Percentiles rank a stretch among this genome's conserved stretches.
phyloP scores from a whole-genome alignment of 176 grass and related monocot species.

The Rhynchospora tenuis region DNA sequence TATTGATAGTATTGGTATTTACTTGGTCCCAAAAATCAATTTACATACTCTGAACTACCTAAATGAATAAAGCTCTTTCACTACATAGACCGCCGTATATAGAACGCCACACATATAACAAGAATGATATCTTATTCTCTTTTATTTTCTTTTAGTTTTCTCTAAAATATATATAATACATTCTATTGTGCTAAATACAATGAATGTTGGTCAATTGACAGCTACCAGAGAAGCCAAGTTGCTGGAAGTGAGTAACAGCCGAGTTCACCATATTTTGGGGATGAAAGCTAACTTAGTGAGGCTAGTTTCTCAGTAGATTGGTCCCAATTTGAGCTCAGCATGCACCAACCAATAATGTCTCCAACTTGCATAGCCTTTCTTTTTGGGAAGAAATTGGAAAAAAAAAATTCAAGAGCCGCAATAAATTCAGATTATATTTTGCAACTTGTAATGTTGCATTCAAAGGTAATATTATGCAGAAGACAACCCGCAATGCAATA shows the following conservation, averaged over 20 bases:
- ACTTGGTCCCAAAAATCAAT: neutral
- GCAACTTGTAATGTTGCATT: neutral
- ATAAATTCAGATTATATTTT: neutral
- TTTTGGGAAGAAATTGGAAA: neutral
- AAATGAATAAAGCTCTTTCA: neutral
- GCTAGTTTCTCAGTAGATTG: slow-evolving; percentile 12
- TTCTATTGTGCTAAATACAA: neutral
- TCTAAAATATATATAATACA: neutral
- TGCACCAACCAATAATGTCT: slow-evolving; percentile 16
- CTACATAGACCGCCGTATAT: neutral
- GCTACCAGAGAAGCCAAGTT: slow-evolving; percentile 19
- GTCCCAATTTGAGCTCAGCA: slow-evolving; percentile 13
- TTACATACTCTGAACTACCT: neutral
- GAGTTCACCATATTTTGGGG: neutral
- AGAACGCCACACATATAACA: neutral
- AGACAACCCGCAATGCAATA: neutral
- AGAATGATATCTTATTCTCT: neutral
- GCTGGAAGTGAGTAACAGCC: slow-evolving; percentile 9
- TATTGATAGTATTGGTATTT: neutral
- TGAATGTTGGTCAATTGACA: neutral
- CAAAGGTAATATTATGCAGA: neutral
- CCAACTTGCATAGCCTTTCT: slow-evolving; percentile 9
- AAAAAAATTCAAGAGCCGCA: neutral
- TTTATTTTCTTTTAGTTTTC: neutral
- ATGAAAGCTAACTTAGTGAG: neutral